Evolutionary conservation across 2,329 filamentous ascomycete species (phyloP), one percentile per base, ranked within the genome.

Genomic region (Ophiostoma pallidulum): DNA sequence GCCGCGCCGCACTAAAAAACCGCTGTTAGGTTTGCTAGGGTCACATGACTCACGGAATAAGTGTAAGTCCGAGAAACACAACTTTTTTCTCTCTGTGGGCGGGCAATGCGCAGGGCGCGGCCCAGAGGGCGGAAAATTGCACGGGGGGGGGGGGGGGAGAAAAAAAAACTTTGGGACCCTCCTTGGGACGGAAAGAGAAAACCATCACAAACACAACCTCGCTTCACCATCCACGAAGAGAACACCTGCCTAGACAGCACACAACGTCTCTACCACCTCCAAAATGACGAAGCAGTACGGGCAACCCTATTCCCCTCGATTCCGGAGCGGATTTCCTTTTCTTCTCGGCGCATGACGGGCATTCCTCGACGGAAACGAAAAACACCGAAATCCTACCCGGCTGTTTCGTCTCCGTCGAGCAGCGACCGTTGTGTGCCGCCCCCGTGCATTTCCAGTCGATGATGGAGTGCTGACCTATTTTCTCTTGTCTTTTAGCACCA

Each of bases 271-370:
- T 36, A 44, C 41, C 38, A 38, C 29, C 49, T 38, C 45, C 78
- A 88, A 82, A 74, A 92, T 92, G 86, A 88, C 86, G 71, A 91
- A 92, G 82, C 83, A 53, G 54, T 56, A 56, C 33, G 54, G 35
- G 41, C 14, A 22, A n/a, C 24, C 33, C 31, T 9, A 26, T 8
- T 26, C 9, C 24, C 20, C 18, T 28, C 42, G 41, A 35, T 35
- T 16, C n/a, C n/a, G n/a, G 10, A 40, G 16, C 33, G 19, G 38
- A 19, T 35, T 29, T 33, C 12, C 22, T 18, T 26, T 29, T 22
- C 24, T 45, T 24, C 33, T 18, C 33, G 37, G 24, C 16, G 24
- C 41, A 41, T 37, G 32, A 43, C 32, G 33, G 40, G 26, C 47
- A 22, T 37, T 41, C 37, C 28, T 28, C 31, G 18, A 22, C 14